Evolutionary conservation across 2,329 filamentous ascomycete genomes (phyloP).

Genomic region (Colletotrichum siamense): DNA sequence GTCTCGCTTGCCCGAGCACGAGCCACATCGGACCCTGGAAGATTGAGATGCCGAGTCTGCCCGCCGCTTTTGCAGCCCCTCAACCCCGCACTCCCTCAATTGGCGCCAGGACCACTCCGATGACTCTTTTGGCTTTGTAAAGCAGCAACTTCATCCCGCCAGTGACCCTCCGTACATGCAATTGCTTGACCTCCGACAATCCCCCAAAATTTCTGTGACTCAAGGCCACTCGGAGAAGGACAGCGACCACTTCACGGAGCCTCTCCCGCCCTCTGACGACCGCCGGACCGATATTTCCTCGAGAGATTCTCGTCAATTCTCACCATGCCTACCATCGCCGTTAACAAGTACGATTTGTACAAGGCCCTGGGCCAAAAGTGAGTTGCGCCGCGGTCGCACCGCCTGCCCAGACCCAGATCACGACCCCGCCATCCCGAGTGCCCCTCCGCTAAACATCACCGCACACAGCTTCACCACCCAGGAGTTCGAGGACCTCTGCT

Average conservation of each 20-base stretch:
- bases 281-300: background rate
- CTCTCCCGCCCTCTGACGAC: constrained; percentile 16
- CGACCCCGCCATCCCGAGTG: constrained; percentile 15
- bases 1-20: background rate
- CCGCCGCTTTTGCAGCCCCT: constrained; percentile 19
- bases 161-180: constrained; percentile 3
- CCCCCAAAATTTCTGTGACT: constrained; percentile 48
- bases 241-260: constrained; percentile 2
- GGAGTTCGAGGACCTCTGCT: constrained; percentile 96
- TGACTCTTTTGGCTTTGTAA: background rate
- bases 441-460: constrained; percentile 20
- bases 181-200: constrained; percentile 14
- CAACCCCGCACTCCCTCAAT: constrained; percentile 11
- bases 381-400: constrained; percentile 37
- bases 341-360: constrained; percentile 96
- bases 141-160: constrained; percentile 19
- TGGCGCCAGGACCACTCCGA: background rate
- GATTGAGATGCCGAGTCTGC: constrained; percentile 18
- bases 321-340: constrained; percentile 91
- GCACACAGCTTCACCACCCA: constrained; percentile 82
- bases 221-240: constrained; percentile 25
- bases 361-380: constrained; percentile 90
- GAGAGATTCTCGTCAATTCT: constrained; percentile 22
- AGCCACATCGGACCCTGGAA: constrained; percentile 21
- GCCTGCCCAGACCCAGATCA: background rate